phyloP scores from a whole-genome alignment of 192 early-diverging fungal species.

The Gonapodya prolifera region DNA sequence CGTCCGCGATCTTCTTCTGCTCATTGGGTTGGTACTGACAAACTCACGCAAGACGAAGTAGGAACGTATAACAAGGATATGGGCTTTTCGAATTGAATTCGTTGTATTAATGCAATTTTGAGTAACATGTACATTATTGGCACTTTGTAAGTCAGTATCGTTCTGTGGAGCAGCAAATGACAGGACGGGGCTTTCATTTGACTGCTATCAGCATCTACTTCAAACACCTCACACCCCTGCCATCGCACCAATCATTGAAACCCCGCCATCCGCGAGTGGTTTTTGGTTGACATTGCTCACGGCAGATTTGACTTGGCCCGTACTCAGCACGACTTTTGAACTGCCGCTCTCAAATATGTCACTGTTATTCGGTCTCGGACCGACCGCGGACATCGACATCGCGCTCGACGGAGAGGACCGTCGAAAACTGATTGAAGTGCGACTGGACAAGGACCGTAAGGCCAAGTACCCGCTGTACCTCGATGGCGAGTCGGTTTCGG shows the following conservation, averaged over 20 bases:
- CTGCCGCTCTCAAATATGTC: not conserved
- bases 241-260: too few species aligned
- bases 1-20: not conserved
- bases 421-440: slow-evolving; percentile 86
- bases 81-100: not conserved
- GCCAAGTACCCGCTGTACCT: slow-evolving; percentile 89
- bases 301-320: too few species aligned
- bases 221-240: too few species aligned
- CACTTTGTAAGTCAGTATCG: too few species aligned
- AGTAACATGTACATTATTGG: too few species aligned
- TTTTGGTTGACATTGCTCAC: too few species aligned
- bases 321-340: too few species aligned
- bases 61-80: not conserved
- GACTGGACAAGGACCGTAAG: slow-evolving; percentile 83
- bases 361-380: slow-evolving; percentile 59
- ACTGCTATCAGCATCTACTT: too few species aligned
- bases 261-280: too few species aligned
- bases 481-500: slow-evolving; percentile 87
- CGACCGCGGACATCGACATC: slow-evolving; percentile 77
- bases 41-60: not conserved
- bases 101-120: too few species aligned
- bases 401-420: slow-evolving; percentile 70
- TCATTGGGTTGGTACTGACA: not conserved
- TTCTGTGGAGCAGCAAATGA: too few species aligned
- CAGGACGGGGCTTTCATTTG: too few species aligned